A percentile compares a stretch with the other conserved stretches of the same genome.
These are phyloP conservation scores for Ustulina deusta DNA, from an alignment of 2,329 filamentous ascomycete genomes.

Conservation along the genomic window DNA sequence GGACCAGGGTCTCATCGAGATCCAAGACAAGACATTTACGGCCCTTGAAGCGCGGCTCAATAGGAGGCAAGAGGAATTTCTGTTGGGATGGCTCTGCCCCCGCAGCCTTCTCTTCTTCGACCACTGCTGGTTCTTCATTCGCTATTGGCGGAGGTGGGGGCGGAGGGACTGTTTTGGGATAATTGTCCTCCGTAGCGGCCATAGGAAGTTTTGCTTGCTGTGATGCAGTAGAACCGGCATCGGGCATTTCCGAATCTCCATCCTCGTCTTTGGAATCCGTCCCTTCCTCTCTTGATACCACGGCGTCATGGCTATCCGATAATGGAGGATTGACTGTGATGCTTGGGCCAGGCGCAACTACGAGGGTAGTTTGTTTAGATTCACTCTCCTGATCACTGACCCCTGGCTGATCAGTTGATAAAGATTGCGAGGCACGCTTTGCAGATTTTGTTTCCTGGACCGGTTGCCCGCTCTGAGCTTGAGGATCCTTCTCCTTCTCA, in stretches of 20 bases:
- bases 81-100: conserved; percentile 63
- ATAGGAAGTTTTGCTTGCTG: conserved; percentile 54
- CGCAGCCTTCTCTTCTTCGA: conserved; percentile 57
- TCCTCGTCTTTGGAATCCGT: conserved; percentile 61
- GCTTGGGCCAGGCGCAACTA: conserved; percentile 53
- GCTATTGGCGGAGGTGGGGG: conserved; percentile 60
- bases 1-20: conserved; percentile 94
- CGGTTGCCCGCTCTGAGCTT: conserved; percentile 47
- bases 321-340: conserved; percentile 58
- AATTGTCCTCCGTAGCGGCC: conserved; percentile 54
- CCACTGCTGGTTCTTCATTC: conserved; percentile 48
- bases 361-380: conserved; percentile 59
- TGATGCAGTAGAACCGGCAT: conserved; percentile 66
- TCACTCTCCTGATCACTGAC: conserved; percentile 58
- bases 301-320: conserved; percentile 53
- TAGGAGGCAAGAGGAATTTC: conserved; percentile 83
- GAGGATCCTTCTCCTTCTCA: conserved; percentile 62
- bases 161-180: conserved; percentile 58
- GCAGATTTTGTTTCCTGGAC: conserved; percentile 55
- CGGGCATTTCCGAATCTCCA: conserved; percentile 76
- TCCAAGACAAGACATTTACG: conserved; percentile 96
- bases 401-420: conserved; percentile 61
- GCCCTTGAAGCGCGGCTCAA: conserved; percentile 81
- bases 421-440: conserved; percentile 61
- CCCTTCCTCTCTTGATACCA: conserved; percentile 49